Base-by-base conservation (phyloP, 2,329 filamentous ascomycete species). In the Fusarium camptoceras region DNA sequence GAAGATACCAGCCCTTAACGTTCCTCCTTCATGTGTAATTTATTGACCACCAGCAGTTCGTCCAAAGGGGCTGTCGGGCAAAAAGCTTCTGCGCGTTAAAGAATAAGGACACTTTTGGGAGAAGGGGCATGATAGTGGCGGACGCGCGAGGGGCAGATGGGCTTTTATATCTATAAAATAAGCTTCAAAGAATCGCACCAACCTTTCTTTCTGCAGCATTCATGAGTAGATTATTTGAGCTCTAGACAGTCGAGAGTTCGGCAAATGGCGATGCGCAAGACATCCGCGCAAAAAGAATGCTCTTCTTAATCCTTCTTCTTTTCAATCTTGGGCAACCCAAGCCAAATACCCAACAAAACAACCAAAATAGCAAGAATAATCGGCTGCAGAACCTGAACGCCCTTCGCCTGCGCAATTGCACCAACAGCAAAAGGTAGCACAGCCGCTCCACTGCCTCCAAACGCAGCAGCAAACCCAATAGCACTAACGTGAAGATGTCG, bases 391-490 rank as follows among this genome's bases (percentile, higher is more conserved):
- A 86, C 85, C 65, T 83, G 79, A 2, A 89, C 86, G 1, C 87
- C 87, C 64, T 81, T 83, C 0, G 80, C 81, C 66, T 87, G 83
- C 3, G 91, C 90, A 72, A 93, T 86, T 1, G 88, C 88, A 4
- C 91, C 91, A 1, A 92, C 88, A 0, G 87, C 85, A 81, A 93
- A 82, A 55, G 91, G 83, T 80, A 92, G 72, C 15, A 89, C 76
- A 0, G 91, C 90, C 0, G 90, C 92, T 0, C 93, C 92, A 22
- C 85, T 86, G 0, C 91, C 90, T 0, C 93, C 93, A 77, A 94
- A 89, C 0, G 92, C 92, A 2, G 91, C 88, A 3, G 90, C 89
- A 68, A 96, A 95, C 0, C 92, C 92, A 70, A 96, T 93, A 0
- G 90, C 88, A 20, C 86, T 87, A 28, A 95, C 91, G 75, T 96